Evolutionary conservation across 163 green algal genomes (phyloP), one percentile per base, ranked within the genome.

Genomic region (Scenedesmus sp.): DNA sequence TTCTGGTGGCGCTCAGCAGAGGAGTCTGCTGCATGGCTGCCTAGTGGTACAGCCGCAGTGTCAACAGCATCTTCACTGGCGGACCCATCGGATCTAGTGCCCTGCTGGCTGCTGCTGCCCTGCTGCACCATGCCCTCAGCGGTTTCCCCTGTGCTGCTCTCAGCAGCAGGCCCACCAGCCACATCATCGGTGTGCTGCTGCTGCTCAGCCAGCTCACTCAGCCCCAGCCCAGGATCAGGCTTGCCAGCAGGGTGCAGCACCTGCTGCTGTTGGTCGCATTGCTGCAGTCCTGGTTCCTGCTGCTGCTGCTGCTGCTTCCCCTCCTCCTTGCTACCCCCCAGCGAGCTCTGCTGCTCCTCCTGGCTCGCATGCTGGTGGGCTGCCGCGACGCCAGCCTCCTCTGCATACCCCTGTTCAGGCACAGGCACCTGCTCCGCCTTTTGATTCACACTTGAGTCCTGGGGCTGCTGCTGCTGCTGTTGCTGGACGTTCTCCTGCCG

Each of bases 291-390:
- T 79, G 70, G 5, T 79, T 79, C 4, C 70, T 79, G 70, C 3
- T 15, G 23, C 23, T 52, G 23, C 70, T 79, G 70, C 70, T 79
- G 70, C 83, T 88, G 83, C 83, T 88, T 4, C 82, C 59, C 8
- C 13, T 74, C 15, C 13, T 67, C 12, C 4, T 56, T 15, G n/a
- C 83, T 57, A 10, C 18, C 56, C 55, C 56, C 20, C 55, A 57
- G 34, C 46, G 10, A 59, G 18, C n/a, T 10, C 13, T 88, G 83
- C 83, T 88, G 83, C 13, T 77, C 13, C 12, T 54, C 9, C 8
- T 79, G 4, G 16, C 55, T 59, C 26, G 54, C 15, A 86, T 59
- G 13, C 26, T 85, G 46, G 5, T 85, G 77, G n/a, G 1, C 15
- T 13, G 9, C n/a, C 13, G 52, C 12, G 6, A 8, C 66, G 8